A percentile compares a stretch with the other conserved stretches of the same genome.
Conservation (phyloP, 768 basidiomycete genomes). For the Gloeopeniophorella convolvens region DNA sequence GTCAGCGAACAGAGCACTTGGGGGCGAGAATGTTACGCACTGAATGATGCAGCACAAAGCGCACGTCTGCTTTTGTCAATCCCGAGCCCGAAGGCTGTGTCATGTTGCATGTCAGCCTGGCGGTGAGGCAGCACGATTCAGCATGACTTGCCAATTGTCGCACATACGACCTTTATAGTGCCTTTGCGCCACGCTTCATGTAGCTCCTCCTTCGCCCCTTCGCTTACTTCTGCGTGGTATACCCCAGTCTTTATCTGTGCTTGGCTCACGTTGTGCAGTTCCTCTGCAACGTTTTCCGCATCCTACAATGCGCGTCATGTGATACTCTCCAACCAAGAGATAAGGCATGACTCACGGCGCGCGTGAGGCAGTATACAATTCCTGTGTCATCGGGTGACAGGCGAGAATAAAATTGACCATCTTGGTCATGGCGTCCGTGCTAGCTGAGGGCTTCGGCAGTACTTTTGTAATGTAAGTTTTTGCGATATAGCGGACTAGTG, state of each 20-base stretch:
- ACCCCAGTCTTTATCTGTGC: constrained; percentile 72
- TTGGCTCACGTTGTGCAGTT: constrained; percentile 45
- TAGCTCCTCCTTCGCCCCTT: constrained; percentile 62
- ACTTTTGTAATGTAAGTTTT: constrained; percentile 84
- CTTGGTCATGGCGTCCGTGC: constrained; percentile 42
- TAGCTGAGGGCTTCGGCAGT: constrained; percentile 59
- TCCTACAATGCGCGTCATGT: too few species aligned
- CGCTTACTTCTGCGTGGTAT: constrained; percentile 69
- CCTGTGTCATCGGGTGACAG: constrained; percentile 67
- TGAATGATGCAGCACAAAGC: constrained; percentile 87
- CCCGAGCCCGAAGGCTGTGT: constrained; percentile 79
- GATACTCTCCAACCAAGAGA: too few species aligned
- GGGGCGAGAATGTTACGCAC: constrained; percentile 37
- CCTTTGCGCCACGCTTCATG: constrained; percentile 77
- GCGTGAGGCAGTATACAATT: constrained; percentile 84
- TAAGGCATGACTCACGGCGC: constrained; percentile 65
- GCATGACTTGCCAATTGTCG: constrained; percentile 60
- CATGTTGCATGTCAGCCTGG: too few species aligned
- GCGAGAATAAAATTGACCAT: constrained; percentile 72
- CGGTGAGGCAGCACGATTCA: too few species aligned
- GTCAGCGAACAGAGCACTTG: not conserved
- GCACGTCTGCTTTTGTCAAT: constrained; percentile 89
- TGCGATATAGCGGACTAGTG: constrained; percentile 72
- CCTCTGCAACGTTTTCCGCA: constrained; percentile 65
- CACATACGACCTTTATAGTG: constrained; percentile 78